Conservation (phyloP, 2,329 filamentous ascomycete species). For the Botrytis fragariae region DNA sequence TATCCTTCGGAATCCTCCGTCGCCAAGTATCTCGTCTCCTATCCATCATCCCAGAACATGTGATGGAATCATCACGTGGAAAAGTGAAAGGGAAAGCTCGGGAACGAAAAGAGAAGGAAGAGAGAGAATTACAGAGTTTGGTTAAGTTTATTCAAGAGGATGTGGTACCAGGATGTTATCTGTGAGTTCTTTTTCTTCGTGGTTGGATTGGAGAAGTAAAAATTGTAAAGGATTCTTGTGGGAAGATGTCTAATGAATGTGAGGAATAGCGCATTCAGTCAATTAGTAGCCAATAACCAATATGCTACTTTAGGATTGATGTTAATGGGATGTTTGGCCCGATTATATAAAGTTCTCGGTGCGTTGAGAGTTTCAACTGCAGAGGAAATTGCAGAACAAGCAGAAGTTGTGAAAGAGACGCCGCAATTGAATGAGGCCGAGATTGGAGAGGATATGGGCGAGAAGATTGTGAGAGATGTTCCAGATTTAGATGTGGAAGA, state of each 20-base stretch:
- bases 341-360: slow-evolving; percentile 49
- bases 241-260: slow-evolving; percentile 36
- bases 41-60: slow-evolving; percentile 9
- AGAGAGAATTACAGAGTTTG: slow-evolving; percentile 24
- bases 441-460: slow-evolving; percentile 31
- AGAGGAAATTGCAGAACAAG: slow-evolving; percentile 22
- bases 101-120: slow-evolving; percentile 36
- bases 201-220: neutral
- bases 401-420: neutral
- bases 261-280: slow-evolving; percentile 58
- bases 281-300: slow-evolving; percentile 68
- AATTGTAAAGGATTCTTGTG: too few species aligned
- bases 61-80: slow-evolving; percentile 15
- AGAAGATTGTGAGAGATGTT: slow-evolving; percentile 37
- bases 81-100: slow-evolving; percentile 21
- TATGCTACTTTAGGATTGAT: slow-evolving; percentile 70
- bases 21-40: slow-evolving; percentile 60
- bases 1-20: slow-evolving; percentile 67
- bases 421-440: slow-evolving; percentile 6
- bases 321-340: slow-evolving; percentile 62
- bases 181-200: slow-evolving; percentile 45
- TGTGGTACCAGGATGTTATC: slow-evolving; percentile 45
- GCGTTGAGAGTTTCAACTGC: slow-evolving; percentile 31
- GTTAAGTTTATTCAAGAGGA: slow-evolving; percentile 44
- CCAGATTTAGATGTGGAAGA: slow-evolving; percentile 19